phyloP scores from a whole-genome alignment of 129 eudicot species.

The Saposhnikovia divaricata region DNA sequence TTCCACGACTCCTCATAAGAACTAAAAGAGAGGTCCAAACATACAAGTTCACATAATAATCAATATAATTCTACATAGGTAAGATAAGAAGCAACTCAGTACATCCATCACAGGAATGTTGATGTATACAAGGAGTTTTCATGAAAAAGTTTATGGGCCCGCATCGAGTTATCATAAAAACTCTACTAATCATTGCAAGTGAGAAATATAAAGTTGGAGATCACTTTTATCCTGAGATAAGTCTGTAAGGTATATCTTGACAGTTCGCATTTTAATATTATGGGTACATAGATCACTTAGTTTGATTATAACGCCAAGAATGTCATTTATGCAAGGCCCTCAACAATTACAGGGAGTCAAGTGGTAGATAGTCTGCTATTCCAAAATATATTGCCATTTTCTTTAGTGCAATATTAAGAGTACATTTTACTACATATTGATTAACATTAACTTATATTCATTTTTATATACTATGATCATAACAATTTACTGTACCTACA shows the following conservation, averaged over 20 bases:
- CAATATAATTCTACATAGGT: neutral
- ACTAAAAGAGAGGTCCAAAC: conserved; percentile 28
- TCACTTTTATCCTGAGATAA: neutral
- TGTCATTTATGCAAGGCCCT: neutral
- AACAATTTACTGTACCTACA: neutral
- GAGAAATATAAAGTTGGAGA: neutral
- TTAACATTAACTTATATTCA: neutral
- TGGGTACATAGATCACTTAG: neutral
- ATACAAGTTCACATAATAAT: neutral
- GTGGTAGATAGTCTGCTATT: neutral
- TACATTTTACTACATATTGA: neutral
- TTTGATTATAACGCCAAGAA: neutral
- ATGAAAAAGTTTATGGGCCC: no score
- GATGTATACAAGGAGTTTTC: no score
- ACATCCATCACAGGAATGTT: neutral
- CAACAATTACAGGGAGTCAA: neutral
- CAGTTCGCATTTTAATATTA: neutral
- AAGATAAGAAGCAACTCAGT: neutral
- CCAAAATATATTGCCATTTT: neutral
- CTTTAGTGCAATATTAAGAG: neutral
- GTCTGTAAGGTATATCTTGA: no score
- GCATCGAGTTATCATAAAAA: neutral
- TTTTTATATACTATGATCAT: neutral
- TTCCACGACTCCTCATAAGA: conserved; percentile 71
- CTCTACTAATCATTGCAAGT: neutral